Evolutionary conservation across 2,329 filamentous ascomycete species (phyloP).

Genomic region (Paradendryphiella salina): DNA sequence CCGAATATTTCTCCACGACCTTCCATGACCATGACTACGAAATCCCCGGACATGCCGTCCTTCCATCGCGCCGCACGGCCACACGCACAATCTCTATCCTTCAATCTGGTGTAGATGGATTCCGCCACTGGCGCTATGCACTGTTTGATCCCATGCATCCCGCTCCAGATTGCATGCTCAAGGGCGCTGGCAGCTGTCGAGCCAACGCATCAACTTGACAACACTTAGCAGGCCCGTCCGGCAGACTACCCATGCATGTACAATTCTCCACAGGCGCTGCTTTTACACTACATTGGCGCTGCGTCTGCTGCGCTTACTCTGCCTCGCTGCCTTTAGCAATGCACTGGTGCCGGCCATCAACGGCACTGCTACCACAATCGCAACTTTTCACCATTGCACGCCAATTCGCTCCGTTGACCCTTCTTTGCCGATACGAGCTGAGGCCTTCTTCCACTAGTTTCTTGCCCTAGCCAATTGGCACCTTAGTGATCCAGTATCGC

Average conservation of each 20-base stretch:
- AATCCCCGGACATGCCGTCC: constrained; percentile 16
- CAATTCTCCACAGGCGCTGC: constrained; percentile 40
- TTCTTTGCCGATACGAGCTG: constrained; percentile 41
- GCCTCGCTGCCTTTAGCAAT: constrained; percentile 43
- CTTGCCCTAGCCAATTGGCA: constrained; percentile 41
- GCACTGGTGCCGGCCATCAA: constrained; percentile 33
- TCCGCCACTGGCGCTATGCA: constrained; percentile 36
- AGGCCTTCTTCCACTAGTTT: constrained; percentile 29
- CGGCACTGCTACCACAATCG: constrained; percentile 31
- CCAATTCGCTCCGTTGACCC: constrained; percentile 37
- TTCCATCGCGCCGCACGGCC: constrained; percentile 19
- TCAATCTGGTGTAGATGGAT: constrained; percentile 17
- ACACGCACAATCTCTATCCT: constrained; percentile 15
- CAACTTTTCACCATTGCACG: constrained; percentile 35
- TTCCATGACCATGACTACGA: constrained; percentile 22
- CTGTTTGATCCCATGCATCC: constrained; percentile 41
- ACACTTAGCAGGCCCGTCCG: constrained; percentile 47
- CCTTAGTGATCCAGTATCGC: constrained; percentile 25
- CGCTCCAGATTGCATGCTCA: constrained; percentile 46
- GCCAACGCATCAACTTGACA: constrained; percentile 50
- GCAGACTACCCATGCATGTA: constrained; percentile 48
- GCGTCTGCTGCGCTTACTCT: constrained; percentile 47
- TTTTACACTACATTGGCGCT: constrained; percentile 38
- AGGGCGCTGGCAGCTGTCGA: constrained; percentile 47
- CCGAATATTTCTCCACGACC: constrained; percentile 33